Conservation (phyloP, 495 filamentous ascomycete species). For the Penicillium canescens region DNA sequence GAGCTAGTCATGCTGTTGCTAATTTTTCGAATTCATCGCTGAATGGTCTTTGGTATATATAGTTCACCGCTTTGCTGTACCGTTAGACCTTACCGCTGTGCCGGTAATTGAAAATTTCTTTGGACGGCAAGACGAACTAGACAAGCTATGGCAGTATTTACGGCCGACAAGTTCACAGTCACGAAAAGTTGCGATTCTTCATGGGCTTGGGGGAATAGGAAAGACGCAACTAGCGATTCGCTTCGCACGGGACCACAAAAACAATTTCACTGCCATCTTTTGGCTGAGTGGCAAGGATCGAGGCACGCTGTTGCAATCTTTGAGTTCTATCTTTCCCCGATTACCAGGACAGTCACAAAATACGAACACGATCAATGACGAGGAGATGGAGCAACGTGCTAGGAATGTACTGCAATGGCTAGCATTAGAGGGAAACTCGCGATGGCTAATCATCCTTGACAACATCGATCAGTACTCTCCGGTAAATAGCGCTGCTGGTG, state of each 20-base stretch:
- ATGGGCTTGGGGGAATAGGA: conserved; percentile 44
- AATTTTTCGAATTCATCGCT: conserved; percentile 1
- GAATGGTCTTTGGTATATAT: conserved; percentile 4
- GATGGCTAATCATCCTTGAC: conserved; percentile 44
- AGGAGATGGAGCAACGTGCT: conserved; percentile 19
- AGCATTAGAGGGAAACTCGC: conserved; percentile 21
- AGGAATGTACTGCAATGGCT: conserved; percentile 27
- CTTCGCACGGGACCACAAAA: conserved; percentile 31
- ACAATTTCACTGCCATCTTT: conserved; percentile 29
- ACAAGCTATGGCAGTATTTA: conserved; percentile 23
- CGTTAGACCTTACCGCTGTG: conserved; percentile 23
- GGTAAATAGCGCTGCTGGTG: conserved; percentile 7
- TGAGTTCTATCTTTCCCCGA: conserved; percentile 20
- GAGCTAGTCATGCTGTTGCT: not conserved
- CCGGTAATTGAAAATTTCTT: conserved; percentile 29
- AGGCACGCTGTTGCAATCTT: conserved; percentile 19
- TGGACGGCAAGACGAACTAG: conserved; percentile 27
- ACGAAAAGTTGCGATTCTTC: conserved; percentile 30
- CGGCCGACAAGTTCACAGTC: conserved; percentile 11
- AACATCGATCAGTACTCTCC: conserved; percentile 41
- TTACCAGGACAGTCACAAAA: conserved; percentile 12
- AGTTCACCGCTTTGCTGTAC: conserved; percentile 21
- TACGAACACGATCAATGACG: conserved; percentile 11
- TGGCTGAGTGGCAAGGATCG: conserved; percentile 32
- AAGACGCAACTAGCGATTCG: conserved; percentile 45